Conservation (phyloP, 345 rosid genomes). For the Camelina hispida region DNA sequence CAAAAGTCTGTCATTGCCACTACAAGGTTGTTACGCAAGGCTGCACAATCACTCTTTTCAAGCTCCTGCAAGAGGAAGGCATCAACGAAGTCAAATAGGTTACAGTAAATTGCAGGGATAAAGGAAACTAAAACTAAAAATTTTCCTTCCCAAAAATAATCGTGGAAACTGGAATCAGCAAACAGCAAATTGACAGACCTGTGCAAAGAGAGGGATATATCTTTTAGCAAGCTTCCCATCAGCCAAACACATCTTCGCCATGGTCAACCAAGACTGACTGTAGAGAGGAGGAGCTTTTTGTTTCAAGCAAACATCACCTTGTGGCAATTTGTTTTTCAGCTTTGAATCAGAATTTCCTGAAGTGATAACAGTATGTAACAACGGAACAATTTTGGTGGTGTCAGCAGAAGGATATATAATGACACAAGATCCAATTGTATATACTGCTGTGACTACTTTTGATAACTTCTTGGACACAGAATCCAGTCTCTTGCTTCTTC, state of each 20-base stretch:
- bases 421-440: conserved; percentile 80
- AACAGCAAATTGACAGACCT: conserved; percentile 52
- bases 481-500: conserved; percentile 56
- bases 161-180: conserved; percentile 8
- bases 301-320: conserved; percentile 60
- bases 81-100: conserved; percentile 13
- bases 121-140: conserved; percentile 1
- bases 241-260: conserved; percentile 93
- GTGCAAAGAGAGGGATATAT: conserved; percentile 87
- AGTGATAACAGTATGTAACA: conserved; percentile 76
- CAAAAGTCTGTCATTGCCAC: conserved; percentile 92
- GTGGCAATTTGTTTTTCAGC: conserved; percentile 59
- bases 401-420: conserved; percentile 77
- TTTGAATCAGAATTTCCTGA: conserved; percentile 71
- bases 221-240: conserved; percentile 88
- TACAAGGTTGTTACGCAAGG: conserved; percentile 90
- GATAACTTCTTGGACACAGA: conserved; percentile 48
- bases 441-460: conserved; percentile 69
- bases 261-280: conserved; percentile 85
- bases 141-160: background rate
- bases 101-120: conserved; percentile 17
- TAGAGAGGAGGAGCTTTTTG: conserved; percentile 71
- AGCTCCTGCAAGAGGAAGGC: conserved; percentile 67
- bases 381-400: conserved; percentile 62
- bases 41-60: conserved; percentile 85